phyloP scores from a whole-genome alignment of 148 eudicot genomes.

The Cornus florida region DNA sequence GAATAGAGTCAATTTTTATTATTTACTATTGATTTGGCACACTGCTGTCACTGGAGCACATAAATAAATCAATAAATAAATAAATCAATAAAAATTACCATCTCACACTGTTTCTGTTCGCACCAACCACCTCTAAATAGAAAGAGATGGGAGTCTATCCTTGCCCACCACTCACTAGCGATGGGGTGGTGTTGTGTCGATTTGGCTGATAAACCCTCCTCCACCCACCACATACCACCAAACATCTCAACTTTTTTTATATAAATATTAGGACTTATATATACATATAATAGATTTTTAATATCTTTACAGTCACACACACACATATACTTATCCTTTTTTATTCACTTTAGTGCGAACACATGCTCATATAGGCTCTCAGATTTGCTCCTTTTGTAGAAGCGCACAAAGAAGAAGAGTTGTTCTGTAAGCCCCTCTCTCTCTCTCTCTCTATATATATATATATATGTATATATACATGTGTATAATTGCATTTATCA shows the following conservation, averaged over 20 bases:
- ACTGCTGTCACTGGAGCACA: no score
- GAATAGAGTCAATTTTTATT: no score
- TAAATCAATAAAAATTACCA: no score
- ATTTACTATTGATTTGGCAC: no score
- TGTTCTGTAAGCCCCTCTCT: constrained; percentile 8
- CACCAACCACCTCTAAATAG: background rate
- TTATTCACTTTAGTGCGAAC: background rate
- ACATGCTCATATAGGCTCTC: constrained; percentile 21
- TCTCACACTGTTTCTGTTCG: background rate
- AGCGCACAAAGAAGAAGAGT: background rate
- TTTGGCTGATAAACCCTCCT: constrained; percentile 33
- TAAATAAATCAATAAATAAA: no score
- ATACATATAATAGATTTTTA: background rate
- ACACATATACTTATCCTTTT: no score
- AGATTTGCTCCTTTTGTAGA: constrained; percentile 5
- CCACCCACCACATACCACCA: constrained; percentile 49
- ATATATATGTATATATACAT: no score
- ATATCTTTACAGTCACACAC: background rate
- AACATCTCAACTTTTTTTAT: constrained; percentile 13
- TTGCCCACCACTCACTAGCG: constrained; percentile 35
- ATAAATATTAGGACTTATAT: background rate
- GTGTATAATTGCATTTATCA: background rate
- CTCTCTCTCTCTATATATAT: background rate
- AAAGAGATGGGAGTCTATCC: background rate
- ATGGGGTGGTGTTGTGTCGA: constrained; percentile 44